Evolutionary conservation across 2,329 filamentous ascomycete genomes (phyloP).

Genomic region (Fragosphaeria purpurea): DNA sequence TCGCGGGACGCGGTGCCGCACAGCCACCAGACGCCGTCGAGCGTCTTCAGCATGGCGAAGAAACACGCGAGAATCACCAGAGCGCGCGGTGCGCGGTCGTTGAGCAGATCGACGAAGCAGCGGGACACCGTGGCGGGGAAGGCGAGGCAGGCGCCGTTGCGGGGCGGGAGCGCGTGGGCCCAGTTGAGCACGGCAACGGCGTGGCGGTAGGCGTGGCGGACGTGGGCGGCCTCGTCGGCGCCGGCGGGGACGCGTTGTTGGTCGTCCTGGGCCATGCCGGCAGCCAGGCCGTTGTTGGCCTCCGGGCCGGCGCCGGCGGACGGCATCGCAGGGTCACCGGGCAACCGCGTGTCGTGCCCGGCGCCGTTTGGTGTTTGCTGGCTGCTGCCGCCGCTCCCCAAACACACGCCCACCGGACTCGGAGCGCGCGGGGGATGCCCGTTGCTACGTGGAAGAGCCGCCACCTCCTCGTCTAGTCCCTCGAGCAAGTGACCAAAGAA

Average conservation of each 20-base stretch:
- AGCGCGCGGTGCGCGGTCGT: constrained; percentile 48
- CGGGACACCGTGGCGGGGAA: constrained; percentile 56
- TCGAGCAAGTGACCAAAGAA: constrained; percentile 54
- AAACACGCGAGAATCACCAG: constrained; percentile 56
- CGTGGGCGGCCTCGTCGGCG: constrained; percentile 21
- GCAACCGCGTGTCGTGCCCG: neutral
- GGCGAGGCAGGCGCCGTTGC: constrained; percentile 43
- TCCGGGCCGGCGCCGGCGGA: neutral
- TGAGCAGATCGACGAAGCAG: constrained; percentile 50
- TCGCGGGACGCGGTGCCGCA: constrained; percentile 56
- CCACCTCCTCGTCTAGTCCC: constrained; percentile 46
- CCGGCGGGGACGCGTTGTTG: constrained; percentile 18
- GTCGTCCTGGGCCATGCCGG: neutral
- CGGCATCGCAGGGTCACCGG: constrained; percentile 1
- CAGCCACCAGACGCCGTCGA: constrained; percentile 60
- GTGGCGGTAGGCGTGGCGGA: constrained; percentile 49
- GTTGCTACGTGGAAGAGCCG: constrained; percentile 1
- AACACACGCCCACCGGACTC: no score
- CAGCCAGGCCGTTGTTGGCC: neutral
- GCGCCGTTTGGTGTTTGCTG: neutral
- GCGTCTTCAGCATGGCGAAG: constrained; percentile 53
- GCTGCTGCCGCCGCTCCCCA: neutral
- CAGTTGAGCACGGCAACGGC: constrained; percentile 57
- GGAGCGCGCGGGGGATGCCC: neutral
- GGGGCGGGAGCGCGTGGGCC: constrained; percentile 51